These are phyloP conservation scores for Starmerella davenportii DNA, from an alignment of 805 yeast genomes.

Conservation along the genomic window DNA sequence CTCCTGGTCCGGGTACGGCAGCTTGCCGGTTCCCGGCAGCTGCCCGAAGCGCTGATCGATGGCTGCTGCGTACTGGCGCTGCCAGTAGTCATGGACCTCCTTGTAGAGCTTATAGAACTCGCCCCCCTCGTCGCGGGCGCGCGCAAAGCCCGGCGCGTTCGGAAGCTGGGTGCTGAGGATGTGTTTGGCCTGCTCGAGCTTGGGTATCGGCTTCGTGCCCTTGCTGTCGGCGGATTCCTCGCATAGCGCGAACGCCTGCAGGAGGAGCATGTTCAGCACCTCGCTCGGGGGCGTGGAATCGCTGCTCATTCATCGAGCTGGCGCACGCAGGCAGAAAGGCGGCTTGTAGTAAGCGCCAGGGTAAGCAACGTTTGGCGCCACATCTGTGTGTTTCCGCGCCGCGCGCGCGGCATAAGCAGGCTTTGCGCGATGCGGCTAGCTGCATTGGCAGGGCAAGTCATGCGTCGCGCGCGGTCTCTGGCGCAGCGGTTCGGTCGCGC, in stretches of 20 bases:
- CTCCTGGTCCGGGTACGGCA: neutral
- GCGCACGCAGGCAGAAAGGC: too few species aligned
- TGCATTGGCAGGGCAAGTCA: too few species aligned
- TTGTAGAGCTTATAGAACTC: slow-evolving; percentile 6
- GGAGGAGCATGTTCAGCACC: slow-evolving; percentile 4
- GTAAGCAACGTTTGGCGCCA: too few species aligned
- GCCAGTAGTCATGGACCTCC: slow-evolving; percentile 2
- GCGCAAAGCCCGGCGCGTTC: slow-evolving; percentile 5
- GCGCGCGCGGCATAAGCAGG: too few species aligned
- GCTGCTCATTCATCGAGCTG: slow-evolving; percentile 1
- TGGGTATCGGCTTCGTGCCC: neutral
- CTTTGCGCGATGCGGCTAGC: too few species aligned
- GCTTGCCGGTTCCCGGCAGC: slow-evolving; percentile 1
- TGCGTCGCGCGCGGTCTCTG: too few species aligned
- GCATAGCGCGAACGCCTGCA: slow-evolving; percentile 6
- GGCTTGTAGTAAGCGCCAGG: too few species aligned
- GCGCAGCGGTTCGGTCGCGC: too few species aligned
- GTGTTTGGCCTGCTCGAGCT: slow-evolving; percentile 5
- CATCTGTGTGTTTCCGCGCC: too few species aligned
- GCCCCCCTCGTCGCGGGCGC: slow-evolving; percentile 1
- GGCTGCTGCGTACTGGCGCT: slow-evolving; percentile 4
- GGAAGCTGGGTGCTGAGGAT: slow-evolving; percentile 8
- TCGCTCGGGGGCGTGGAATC: neutral
- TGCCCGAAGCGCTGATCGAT: slow-evolving; percentile 12
- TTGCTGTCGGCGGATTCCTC: slow-evolving; percentile 6